Conservation (phyloP, 306 rosid genomes). For the Castanea mollissima region DNA sequence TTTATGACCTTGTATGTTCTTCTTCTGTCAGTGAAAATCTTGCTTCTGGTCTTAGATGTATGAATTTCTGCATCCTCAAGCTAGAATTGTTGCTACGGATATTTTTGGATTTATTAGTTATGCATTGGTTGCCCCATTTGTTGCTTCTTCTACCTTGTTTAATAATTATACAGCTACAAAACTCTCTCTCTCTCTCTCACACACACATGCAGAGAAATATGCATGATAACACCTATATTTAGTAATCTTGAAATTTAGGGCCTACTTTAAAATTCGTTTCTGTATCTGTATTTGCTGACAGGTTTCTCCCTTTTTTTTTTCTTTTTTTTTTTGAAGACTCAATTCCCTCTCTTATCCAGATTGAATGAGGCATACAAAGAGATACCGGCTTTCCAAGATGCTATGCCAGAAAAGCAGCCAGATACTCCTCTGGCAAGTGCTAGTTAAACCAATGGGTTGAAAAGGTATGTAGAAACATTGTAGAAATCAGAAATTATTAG, state of each 20-base stretch:
- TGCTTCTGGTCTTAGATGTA: no score
- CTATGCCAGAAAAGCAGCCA: slow-evolving; percentile 71
- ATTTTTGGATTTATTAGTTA: no score
- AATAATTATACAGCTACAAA: no score
- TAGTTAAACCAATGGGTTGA: slow-evolving; percentile 27
- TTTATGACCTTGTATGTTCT: no score
- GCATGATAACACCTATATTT: no score
- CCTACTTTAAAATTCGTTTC: not conserved
- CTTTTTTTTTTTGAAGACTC: slow-evolving; percentile 39
- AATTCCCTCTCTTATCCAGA: slow-evolving; percentile 61
- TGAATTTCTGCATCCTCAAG: no score
- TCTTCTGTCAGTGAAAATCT: no score
- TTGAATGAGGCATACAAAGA: slow-evolving; percentile 57
- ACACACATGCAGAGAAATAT: no score
- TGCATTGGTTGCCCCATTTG: no score
- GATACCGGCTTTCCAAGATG: slow-evolving; percentile 58
- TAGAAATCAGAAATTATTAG: not conserved
- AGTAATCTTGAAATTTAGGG: not conserved
- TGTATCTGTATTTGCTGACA: slow-evolving; percentile 2
- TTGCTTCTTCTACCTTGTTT: no score
- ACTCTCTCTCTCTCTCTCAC: no score
- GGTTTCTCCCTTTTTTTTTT: not conserved
- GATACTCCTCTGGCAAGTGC: slow-evolving; percentile 41
- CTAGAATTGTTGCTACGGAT: no score
- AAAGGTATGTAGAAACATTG: slow-evolving; percentile 1